These are phyloP conservation scores for Acanthochlamys bracteata DNA, from an alignment of 106 monocot species.

Conservation along the genomic window DNA sequence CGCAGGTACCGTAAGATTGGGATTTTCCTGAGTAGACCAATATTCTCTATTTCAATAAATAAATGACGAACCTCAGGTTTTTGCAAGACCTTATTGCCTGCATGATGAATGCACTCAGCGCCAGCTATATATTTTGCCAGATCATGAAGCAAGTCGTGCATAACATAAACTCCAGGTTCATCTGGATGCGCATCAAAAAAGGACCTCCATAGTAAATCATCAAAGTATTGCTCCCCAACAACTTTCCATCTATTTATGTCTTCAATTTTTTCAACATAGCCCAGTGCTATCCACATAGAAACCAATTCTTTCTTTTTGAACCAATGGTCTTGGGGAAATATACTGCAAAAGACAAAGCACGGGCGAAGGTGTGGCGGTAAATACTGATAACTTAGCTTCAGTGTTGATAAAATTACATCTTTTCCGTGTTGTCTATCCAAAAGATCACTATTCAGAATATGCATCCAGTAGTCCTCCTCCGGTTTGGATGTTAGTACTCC, in stretches of 20 bases:
- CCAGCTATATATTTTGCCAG: conserved; percentile 21
- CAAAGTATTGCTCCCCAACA: conserved; percentile 17
- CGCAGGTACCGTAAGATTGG: neutral
- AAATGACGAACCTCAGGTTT: conserved; percentile 15
- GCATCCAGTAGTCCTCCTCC: neutral
- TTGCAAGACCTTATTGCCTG: neutral
- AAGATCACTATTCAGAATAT: neutral
- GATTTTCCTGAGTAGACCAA: neutral
- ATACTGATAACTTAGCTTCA: conserved; percentile 31
- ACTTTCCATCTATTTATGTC: conserved; percentile 16
- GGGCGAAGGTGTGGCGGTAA: conserved; percentile 23
- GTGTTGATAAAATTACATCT: conserved; percentile 18
- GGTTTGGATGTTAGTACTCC: neutral
- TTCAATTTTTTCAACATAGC: conserved; percentile 17
- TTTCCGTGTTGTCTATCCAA: neutral
- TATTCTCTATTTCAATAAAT: conserved; percentile 4
- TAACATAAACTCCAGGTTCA: neutral
- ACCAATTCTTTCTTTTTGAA: conserved; percentile 28
- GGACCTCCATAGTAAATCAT: conserved; percentile 10
- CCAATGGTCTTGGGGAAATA: conserved; percentile 26
- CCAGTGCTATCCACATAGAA: conserved; percentile 39
- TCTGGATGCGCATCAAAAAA: conserved; percentile 5
- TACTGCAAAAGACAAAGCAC: conserved; percentile 34
- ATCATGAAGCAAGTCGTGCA: conserved; percentile 42
- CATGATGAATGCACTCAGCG: conserved; percentile 11